These are phyloP conservation scores for Pythium angustatum DNA, from an alignment of 352 stramenopile species.

Conservation along the genomic window DNA sequence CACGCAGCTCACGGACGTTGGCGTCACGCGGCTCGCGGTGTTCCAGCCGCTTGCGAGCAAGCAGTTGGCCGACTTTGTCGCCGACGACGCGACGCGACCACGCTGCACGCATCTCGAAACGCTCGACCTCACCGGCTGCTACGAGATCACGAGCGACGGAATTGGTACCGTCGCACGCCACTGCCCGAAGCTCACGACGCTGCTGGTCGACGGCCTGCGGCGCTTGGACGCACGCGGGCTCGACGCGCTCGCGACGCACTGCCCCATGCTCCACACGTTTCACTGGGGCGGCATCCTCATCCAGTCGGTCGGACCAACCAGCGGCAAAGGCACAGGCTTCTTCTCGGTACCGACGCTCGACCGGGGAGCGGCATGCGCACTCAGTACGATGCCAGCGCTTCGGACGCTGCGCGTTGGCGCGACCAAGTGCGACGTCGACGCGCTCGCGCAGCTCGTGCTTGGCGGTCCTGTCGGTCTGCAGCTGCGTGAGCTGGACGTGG, in stretches of 20 bases:
- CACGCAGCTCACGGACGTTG: constrained; percentile 51
- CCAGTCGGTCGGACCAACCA: constrained; percentile 13
- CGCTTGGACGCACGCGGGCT: constrained; percentile 40
- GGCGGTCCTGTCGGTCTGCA: constrained; percentile 24
- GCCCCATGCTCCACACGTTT: constrained; percentile 39
- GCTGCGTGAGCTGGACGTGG: constrained; percentile 59
- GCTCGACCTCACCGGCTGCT: constrained; percentile 70
- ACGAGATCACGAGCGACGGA: constrained; percentile 55
- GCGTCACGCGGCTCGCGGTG: constrained; percentile 50
- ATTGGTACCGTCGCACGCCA: constrained; percentile 37
- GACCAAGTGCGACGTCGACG: constrained; percentile 53
- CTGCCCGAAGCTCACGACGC: constrained; percentile 42
- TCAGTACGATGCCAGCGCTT: constrained; percentile 33
- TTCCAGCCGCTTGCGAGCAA: constrained; percentile 27
- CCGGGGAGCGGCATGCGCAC: constrained; percentile 27
- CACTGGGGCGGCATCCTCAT: constrained; percentile 67
- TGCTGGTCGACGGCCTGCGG: constrained; percentile 63
- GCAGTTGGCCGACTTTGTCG: constrained; percentile 33
- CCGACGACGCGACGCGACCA: constrained; percentile 18
- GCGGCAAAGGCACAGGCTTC: constrained; percentile 32
- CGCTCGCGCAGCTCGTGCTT: constrained; percentile 33
- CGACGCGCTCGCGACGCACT: constrained; percentile 36
- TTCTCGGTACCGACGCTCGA: constrained; percentile 66
- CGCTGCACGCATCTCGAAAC: constrained; percentile 46
- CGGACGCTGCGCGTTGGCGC: constrained; percentile 55